Conservation (phyloP, 2,329 filamentous ascomycete genomes). For the Chrysoporthe puriensis region DNA sequence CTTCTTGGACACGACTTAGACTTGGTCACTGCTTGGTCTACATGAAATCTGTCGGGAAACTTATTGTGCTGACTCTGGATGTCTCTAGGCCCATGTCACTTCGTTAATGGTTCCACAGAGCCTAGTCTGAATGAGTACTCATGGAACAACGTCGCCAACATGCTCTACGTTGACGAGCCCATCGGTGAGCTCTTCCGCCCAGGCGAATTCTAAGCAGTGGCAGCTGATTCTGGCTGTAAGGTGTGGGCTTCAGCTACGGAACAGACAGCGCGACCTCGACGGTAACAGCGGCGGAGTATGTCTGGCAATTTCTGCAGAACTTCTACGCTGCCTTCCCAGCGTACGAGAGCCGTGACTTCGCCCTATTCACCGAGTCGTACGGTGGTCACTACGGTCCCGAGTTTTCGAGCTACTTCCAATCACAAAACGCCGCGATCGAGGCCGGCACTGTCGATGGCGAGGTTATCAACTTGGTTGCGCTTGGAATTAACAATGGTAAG, state of each 20-base stretch:
- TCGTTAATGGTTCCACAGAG: conserved; percentile 40
- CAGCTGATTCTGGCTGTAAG: conserved; percentile 5
- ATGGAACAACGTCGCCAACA: conserved; percentile 48
- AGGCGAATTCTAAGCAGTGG: no score
- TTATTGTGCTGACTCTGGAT: background rate
- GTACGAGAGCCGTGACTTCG: conserved; percentile 62
- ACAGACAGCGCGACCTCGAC: conserved; percentile 44
- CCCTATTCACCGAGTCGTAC: conserved; percentile 58
- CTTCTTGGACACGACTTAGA: background rate
- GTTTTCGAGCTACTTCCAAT: conserved; percentile 52
- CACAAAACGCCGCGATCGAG: conserved; percentile 58
- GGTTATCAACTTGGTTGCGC: conserved; percentile 53
- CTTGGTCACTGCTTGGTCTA: background rate
- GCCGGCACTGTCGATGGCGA: conserved; percentile 45
- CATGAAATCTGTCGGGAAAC: background rate
- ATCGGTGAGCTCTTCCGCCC: conserved; percentile 19
- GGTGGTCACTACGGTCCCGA: conserved; percentile 63
- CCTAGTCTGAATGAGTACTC: conserved; percentile 49
- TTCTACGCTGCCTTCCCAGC: conserved; percentile 67
- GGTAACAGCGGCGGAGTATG: conserved; percentile 48
- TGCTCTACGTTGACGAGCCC: conserved; percentile 46
- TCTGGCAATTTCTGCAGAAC: conserved; percentile 62
- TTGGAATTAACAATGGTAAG: conserved; percentile 37
- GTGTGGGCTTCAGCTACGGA: conserved; percentile 44
- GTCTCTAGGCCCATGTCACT: conserved; percentile 43